These are phyloP conservation scores for Mycena galericulata DNA, from an alignment of 768 basidiomycete species.

Conservation along the genomic window DNA sequence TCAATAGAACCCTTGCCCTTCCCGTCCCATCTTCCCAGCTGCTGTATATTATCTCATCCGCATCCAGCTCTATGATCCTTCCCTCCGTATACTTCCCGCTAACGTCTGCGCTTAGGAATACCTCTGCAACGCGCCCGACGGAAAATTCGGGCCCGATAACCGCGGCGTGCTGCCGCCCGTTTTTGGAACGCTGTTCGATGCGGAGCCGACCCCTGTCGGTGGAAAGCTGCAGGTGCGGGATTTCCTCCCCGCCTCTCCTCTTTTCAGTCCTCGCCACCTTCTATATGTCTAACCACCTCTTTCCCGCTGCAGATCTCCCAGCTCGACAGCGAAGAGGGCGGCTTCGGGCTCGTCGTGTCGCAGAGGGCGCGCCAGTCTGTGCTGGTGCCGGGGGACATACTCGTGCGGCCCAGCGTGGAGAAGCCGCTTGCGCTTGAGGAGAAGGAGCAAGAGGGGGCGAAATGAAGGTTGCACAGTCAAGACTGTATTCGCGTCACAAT, in stretches of 20 bases:
- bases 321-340: conserved; percentile 26
- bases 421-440: conserved; percentile 9
- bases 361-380: conserved; percentile 30
- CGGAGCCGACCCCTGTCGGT: conserved; percentile 31
- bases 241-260: background rate
- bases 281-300: background rate
- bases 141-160: conserved; percentile 41
- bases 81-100: background rate
- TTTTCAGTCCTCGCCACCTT: too few species aligned
- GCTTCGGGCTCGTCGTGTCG: conserved; percentile 34
- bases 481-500: too few species aligned
- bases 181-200: conserved; percentile 39
- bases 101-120: conserved; percentile 27
- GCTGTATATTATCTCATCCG: too few species aligned
- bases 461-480: background rate
- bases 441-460: background rate
- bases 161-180: conserved; percentile 48
- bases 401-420: conserved; percentile 23
- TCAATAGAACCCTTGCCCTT: background rate
- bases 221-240: conserved; percentile 28
- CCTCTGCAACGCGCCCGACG: conserved; percentile 55
- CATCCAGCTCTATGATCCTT: background rate
- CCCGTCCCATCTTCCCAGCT: too few species aligned
- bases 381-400: conserved; percentile 18
- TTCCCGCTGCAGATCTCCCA: conserved; percentile 18